Evolutionary conservation across 140 eudicot species (phyloP), one percentile per base, ranked within the genome.

Genomic region (Oenanthe javanica): DNA sequence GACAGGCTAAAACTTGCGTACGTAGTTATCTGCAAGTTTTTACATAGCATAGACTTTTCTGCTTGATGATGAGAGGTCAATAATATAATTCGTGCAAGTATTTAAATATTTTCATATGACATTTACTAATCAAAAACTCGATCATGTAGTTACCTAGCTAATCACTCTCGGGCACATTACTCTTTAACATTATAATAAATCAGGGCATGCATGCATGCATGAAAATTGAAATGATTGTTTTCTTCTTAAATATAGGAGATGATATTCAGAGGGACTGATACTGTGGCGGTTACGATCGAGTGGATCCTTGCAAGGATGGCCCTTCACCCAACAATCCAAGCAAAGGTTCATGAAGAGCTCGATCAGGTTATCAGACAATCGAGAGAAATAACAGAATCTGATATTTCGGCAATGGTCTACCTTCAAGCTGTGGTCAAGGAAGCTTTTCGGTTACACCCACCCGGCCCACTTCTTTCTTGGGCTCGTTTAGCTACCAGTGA

Each of bases 211-310:
- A 71, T 71, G 47, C 50, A 71, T 71, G 76, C 76, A 42, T 40
- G 76, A 16, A 38, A 36, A 6, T 18, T 31, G 1, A 16, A 36
- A 40, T 40, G 0, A 36, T 38, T 71, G 15, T 18, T 38, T 14
- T 16, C 12, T 18, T 15, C 4, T 16, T 2, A n/a, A 55, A 36
- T 31, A 31, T 82, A 94, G 98, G 97, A 94, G 79, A 91, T 94
- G 97, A 90, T 92, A 83, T 94, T 90, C 74, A 88, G 97, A 81
- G 98, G 98, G 6, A 94, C 96, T 8, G 98, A 94, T 86, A 88
- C 96, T 4, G 94, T 87, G 38, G 94, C 96, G 11, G 96, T 90
- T 16, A 42, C 89, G 79, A 90, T 94, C 19, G 98, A 94, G 81
- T 94, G 98, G 98, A 88, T 94, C 15, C 76, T 94, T 67, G 98